Conservation (phyloP, 2,329 filamentous ascomycete genomes). For the Cryoendolithus antarcticus region DNA sequence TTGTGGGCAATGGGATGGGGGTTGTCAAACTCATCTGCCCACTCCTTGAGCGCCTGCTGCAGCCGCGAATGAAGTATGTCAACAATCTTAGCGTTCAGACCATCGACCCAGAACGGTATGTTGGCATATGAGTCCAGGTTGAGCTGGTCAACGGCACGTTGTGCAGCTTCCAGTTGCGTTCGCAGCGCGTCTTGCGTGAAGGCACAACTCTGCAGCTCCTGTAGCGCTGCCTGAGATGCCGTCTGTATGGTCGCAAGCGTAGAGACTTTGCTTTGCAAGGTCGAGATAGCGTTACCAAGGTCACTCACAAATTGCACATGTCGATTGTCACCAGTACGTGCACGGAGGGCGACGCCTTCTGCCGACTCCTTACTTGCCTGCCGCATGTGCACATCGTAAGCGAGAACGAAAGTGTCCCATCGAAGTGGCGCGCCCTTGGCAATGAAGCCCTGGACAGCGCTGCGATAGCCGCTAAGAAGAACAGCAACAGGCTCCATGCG, state of each 20-base stretch:
- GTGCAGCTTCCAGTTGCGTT: slow-evolving; percentile 68
- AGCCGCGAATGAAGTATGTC: slow-evolving; percentile 67
- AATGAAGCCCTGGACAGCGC: slow-evolving; percentile 74
- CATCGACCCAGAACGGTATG: slow-evolving; percentile 75
- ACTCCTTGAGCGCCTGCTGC: slow-evolving; percentile 69
- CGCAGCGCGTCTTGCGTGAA: slow-evolving; percentile 75
- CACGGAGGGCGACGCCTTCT: not conserved
- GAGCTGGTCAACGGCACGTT: slow-evolving; percentile 87
- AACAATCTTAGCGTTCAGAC: slow-evolving; percentile 79
- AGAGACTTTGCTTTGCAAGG: slow-evolving; percentile 77
- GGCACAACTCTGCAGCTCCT: slow-evolving; percentile 70
- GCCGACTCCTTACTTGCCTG: slow-evolving; percentile 46
- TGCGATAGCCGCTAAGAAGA: slow-evolving; percentile 79
- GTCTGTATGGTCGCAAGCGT: slow-evolving; percentile 67
- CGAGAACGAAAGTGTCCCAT: slow-evolving; percentile 97
- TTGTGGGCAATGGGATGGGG: slow-evolving; percentile 24
- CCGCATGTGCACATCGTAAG: slow-evolving; percentile 79
- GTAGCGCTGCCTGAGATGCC: slow-evolving; percentile 68
- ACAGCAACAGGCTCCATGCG: slow-evolving; percentile 81
- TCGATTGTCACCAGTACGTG: slow-evolving; percentile 30
- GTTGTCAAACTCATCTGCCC: slow-evolving; percentile 72
- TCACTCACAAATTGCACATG: slow-evolving; percentile 95
- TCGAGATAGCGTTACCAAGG: slow-evolving; percentile 74
- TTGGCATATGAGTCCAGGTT: slow-evolving; percentile 96
- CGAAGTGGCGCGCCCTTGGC: slow-evolving; percentile 77